A percentile compares a stretch with the other conserved stretches of the same genome.
Conservation (phyloP, 768 basidiomycete genomes). For the Mycena crocata region DNA sequence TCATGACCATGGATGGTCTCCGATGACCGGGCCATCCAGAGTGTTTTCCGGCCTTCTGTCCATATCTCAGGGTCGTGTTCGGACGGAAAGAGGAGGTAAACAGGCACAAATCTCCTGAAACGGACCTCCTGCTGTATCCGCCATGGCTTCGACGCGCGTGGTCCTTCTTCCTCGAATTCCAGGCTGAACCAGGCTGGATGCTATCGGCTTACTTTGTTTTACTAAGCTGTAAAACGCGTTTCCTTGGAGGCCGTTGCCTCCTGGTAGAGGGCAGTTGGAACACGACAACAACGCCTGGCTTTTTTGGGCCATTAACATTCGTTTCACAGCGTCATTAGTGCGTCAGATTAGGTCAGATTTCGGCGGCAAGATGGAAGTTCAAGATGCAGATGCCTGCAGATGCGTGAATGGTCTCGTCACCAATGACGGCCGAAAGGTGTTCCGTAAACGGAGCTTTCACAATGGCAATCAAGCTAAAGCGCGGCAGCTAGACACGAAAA, state of each 20-base stretch:
- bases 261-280: not conserved
- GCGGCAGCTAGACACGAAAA: too few species aligned
- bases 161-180: not conserved
- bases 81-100: not conserved
- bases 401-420: not conserved
- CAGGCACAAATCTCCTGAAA: conserved; percentile 16
- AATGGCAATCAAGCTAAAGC: too few species aligned
- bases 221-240: not conserved
- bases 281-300: not conserved
- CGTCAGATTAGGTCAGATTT: not conserved
- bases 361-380: too few species aligned
- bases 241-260: conserved; percentile 3
- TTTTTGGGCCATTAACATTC: not conserved
- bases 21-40: conserved; percentile 3
- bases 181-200: not conserved
- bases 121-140: not conserved
- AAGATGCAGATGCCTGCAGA: not conserved
- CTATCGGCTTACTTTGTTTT: not conserved
- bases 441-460: too few species aligned
- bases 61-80: not conserved
- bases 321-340: conserved; percentile 1
- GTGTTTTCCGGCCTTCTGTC: not conserved
- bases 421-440: not conserved
- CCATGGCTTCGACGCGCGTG: not conserved
- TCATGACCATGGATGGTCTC: not conserved